Base-by-base conservation (phyloP, 2,329 filamentous ascomycete genomes). In the Neobulgaria alba region DNA sequence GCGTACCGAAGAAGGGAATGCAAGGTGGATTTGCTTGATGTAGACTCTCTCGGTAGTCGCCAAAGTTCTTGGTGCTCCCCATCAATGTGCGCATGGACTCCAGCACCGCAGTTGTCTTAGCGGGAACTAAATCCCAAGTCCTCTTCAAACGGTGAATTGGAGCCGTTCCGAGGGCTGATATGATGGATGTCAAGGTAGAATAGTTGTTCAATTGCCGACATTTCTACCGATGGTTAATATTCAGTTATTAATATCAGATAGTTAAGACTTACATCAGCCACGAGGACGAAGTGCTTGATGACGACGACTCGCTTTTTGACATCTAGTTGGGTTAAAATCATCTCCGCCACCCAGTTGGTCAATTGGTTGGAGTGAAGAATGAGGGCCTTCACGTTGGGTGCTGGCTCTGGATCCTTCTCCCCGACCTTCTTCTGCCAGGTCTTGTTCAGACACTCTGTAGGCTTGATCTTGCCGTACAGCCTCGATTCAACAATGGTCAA, bases 281-380 rank as follows among this genome's bases (percentile, higher is more conserved):
- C 88, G 29, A 85, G 78, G 45, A 98, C 88, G 66, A 96, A 98
- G 62, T 96, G 92, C 63, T 96, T 96, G 64, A 98, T 95, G 33
- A 98, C 92, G 23, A 94, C 85, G 18, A 96, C 90, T 54, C 92
- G 79, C 63, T 94, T 93, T 69, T 92, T 95, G 48, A 95, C 85
- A 60, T 98, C 92, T 55, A 82, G 77, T 63, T 98, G 92, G 0
- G 84, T 89, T 47, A 98, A 66, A 52, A 98, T 96, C 92, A 98
- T 96, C 63, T 96, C 90, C 20, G 92, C 92, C 37, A 96, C 92
- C 92, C 92, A 98, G 61, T 96, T 98, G 4, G 92, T 98, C 71
- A 98, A 80, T 63, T 96, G 90, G 58, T 98, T 98, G 0, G 92
- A 96, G 65, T 98, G 92, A 38, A 96, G 71, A 65, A 98, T 98